A percentile compares a stretch with the other conserved stretches of the same genome.
Evolutionary conservation across 2,329 filamentous ascomycete genomes (phyloP).

Genomic region (Verticillium nubilum): DNA sequence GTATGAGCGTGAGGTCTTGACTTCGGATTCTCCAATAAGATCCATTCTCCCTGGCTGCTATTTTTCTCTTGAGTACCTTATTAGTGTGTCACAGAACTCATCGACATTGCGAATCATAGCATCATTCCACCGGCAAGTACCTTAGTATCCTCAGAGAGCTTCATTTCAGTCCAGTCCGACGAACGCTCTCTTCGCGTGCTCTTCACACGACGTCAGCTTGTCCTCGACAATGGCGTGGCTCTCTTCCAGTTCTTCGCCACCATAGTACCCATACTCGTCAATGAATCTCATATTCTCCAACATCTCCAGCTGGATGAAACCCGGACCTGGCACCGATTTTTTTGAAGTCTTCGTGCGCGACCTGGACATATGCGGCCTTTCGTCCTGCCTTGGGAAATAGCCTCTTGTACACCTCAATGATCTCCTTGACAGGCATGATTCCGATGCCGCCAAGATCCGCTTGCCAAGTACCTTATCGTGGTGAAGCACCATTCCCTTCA

Average conservation of each 20-base stretch:
- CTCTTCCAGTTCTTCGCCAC: slow-evolving; percentile 23
- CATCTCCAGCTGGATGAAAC: slow-evolving; percentile 27
- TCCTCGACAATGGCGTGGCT: slow-evolving; percentile 26
- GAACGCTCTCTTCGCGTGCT: slow-evolving; percentile 28
- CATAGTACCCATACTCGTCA: slow-evolving; percentile 35
- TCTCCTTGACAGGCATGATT: slow-evolving; percentile 24
- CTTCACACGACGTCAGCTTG: slow-evolving; percentile 30
- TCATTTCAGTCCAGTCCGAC: slow-evolving; percentile 30
- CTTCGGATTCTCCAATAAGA: too few relatives aligned
- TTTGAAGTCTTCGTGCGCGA: neutral
- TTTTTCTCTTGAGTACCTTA: neutral
- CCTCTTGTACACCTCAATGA: slow-evolving; percentile 21
- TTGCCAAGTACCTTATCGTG: slow-evolving; percentile 20
- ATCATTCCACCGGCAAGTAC: too few relatives aligned
- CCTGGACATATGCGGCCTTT: slow-evolving; percentile 22
- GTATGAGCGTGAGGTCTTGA: too few relatives aligned
- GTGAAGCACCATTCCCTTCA: slow-evolving; percentile 21
- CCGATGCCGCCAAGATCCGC: slow-evolving; percentile 27
- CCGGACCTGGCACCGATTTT: neutral
- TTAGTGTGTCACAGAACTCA: too few relatives aligned
- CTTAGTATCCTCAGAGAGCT: too few relatives aligned
- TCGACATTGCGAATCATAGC: too few relatives aligned
- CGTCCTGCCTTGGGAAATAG: slow-evolving; percentile 28
- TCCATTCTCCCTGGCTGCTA: neutral
- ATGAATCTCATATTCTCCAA: slow-evolving; percentile 36